Evolutionary conservation across 805 yeast genomes (phyloP).

Genomic region (Ogataea methylovora): DNA sequence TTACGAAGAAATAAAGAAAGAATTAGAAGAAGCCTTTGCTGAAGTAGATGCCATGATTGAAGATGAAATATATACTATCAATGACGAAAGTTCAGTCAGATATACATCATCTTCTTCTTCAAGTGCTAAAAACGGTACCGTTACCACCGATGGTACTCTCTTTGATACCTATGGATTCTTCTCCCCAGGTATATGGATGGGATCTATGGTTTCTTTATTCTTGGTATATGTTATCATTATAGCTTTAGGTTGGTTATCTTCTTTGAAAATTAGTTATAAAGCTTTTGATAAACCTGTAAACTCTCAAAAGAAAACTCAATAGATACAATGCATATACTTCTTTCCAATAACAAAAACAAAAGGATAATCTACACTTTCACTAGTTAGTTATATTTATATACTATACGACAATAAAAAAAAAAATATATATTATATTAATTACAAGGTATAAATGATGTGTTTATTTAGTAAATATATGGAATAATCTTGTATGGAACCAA

Average conservation of each 20-base stretch:
- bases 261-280: conserved; percentile 70
- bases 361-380: background rate
- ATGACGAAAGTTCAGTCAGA: conserved; percentile 1
- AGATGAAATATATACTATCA: conserved; percentile 17
- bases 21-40: conserved; percentile 22
- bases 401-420: background rate
- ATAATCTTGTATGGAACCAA: conserved; percentile 84
- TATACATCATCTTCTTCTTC: background rate
- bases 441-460: background rate
- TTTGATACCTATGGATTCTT: conserved; percentile 65
- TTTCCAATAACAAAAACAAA: background rate
- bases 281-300: conserved; percentile 69
- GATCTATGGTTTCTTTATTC: conserved; percentile 56
- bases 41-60: conserved; percentile 20
- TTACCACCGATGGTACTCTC: conserved; percentile 29
- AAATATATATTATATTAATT: too few species aligned
- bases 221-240: conserved; percentile 47
- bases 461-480: conserved; percentile 68
- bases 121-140: conserved; percentile 1
- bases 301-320: conserved; percentile 39
- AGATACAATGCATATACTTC: background rate
- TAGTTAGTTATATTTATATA: too few species aligned
- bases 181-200: conserved; percentile 76
- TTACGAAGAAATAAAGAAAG: conserved; percentile 18
- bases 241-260: conserved; percentile 66